phyloP scores from a whole-genome alignment of 441 rosid genomes.

The Dalechampia spathulata region DNA sequence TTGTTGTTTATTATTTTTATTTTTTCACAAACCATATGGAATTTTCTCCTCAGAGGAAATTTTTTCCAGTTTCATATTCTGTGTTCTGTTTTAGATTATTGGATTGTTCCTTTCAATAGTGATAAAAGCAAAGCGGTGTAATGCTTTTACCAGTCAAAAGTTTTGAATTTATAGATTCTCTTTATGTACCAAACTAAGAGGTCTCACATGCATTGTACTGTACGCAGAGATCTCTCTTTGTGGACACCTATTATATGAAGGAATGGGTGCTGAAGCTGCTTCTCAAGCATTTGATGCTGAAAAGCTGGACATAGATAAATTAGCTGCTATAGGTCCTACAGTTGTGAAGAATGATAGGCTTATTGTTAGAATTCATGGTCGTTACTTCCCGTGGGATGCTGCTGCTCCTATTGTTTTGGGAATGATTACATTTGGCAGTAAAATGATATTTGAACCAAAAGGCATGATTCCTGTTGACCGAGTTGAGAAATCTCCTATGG shows the following conservation, averaged over 20 bases:
- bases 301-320: slow-evolving; percentile 39
- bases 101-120: neutral
- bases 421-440: slow-evolving; percentile 47
- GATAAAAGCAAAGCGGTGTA: neutral
- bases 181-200: slow-evolving; percentile 6
- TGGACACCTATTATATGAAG: slow-evolving; percentile 45
- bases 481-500: slow-evolving; percentile 35
- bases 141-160: neutral
- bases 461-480: slow-evolving; percentile 55
- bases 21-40: neutral
- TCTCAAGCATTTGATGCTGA: slow-evolving; percentile 54
- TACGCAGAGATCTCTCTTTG: slow-evolving; percentile 63
- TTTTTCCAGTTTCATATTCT: neutral
- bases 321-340: slow-evolving; percentile 41
- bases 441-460: slow-evolving; percentile 40
- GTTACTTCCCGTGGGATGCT: slow-evolving; percentile 59
- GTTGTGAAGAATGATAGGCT: slow-evolving; percentile 49
- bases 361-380: slow-evolving; percentile 41
- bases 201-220: slow-evolving; percentile 25
- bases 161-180: slow-evolving; percentile 1
- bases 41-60: neutral
- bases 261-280: slow-evolving; percentile 61
- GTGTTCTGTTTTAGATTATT: neutral
- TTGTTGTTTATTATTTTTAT: too few species aligned
- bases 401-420: slow-evolving; percentile 57